Conservation (phyloP, 495 filamentous ascomycete species). For the Choiromyces venosus region DNA sequence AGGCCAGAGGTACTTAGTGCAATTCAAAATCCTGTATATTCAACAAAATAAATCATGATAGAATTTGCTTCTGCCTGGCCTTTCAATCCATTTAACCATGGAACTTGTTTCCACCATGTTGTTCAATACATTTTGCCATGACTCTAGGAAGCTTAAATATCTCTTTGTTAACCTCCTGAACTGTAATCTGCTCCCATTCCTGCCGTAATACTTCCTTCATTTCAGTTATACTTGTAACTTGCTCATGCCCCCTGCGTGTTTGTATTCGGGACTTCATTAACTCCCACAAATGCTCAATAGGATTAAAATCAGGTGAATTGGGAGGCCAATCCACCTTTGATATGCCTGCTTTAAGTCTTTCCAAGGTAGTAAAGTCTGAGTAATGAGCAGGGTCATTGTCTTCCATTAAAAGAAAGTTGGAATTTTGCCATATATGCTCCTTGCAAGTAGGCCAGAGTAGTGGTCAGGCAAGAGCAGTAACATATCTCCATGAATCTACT, state of each 20-base stretch:
- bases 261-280: constrained; percentile 5
- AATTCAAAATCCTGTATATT: too few species aligned
- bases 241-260: not conserved
- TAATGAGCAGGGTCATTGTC: constrained; percentile 4
- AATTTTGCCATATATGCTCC: not conserved
- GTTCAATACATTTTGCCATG: constrained; percentile 7
- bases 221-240: constrained; percentile 11
- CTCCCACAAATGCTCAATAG: constrained; percentile 12
- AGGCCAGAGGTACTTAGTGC: too few species aligned
- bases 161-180: constrained; percentile 22
- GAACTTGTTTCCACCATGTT: not conserved
- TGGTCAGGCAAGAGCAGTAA: not conserved
- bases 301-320: constrained; percentile 10
- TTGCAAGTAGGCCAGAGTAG: constrained; percentile 9
- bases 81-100: too few species aligned
- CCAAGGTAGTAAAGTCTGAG: constrained; percentile 9
- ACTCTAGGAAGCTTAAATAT: constrained; percentile 20
- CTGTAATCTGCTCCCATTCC: constrained; percentile 13
- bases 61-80: too few species aligned
- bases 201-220: constrained; percentile 7
- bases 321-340: constrained; percentile 12
- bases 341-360: constrained; percentile 16
- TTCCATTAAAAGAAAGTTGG: constrained; percentile 12
- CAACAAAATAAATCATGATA: too few species aligned
- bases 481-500: constrained; percentile 11